Evolutionary conservation across 192 early-diverging fungal species (phyloP).

Genomic region (Coemansia sp.): DNA sequence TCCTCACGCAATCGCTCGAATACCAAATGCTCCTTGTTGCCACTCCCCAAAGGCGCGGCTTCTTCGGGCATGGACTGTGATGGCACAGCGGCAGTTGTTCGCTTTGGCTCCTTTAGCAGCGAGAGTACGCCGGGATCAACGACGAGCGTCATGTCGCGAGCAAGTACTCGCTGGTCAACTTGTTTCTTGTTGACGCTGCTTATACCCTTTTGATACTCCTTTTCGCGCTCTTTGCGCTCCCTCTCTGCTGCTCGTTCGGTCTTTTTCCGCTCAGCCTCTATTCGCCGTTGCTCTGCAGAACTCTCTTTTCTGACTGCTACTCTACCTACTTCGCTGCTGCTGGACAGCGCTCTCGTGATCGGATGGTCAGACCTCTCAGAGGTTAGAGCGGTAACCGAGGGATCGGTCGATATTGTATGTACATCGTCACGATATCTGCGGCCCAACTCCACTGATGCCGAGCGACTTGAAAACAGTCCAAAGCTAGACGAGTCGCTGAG

Average conservation of each 20-base stretch:
- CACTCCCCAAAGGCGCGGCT: too few species aligned
- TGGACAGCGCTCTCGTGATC: neutral
- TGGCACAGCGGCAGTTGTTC: neutral
- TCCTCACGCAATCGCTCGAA: conserved; percentile 11
- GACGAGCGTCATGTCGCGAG: conserved; percentile 36
- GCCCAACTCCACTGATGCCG: neutral
- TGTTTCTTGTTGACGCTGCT: conserved; percentile 22
- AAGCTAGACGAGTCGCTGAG: neutral
- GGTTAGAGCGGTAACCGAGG: neutral
- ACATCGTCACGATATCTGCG: neutral
- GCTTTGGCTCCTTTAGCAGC: conserved; percentile 4
- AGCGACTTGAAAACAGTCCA: conserved; percentile 7
- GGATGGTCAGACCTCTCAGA: conserved; percentile 5
- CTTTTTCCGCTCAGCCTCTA: conserved; percentile 4
- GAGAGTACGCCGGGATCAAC: conserved; percentile 19
- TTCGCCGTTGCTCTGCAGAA: neutral
- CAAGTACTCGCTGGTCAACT: conserved; percentile 15
- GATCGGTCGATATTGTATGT: conserved; percentile 5
- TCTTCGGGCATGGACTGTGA: neutral
- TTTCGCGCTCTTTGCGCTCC: conserved; percentile 14
- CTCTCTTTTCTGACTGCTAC: neutral
- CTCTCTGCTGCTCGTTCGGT: conserved; percentile 1
- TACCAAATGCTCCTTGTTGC: conserved; percentile 1
- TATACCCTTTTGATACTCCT: neutral
- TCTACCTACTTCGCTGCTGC: neutral